Evolutionary conservation across 169 alveolate species (phyloP), one percentile per base, ranked within the genome.

Genomic region (Cryptosporidium felis): DNA sequence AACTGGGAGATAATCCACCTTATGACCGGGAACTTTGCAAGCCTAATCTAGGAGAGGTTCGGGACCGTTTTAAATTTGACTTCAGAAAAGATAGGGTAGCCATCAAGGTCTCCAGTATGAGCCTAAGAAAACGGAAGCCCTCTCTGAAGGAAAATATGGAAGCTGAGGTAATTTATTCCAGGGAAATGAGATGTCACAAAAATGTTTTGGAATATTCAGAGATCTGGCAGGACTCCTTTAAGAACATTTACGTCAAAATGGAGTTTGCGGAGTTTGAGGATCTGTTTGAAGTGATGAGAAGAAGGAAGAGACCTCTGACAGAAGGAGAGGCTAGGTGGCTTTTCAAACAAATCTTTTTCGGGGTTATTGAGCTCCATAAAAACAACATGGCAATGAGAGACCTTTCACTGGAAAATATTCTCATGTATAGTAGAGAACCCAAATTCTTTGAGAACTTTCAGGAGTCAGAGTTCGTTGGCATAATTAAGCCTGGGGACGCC

Each of bases 321-420:
- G 92, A 89, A 58, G 85, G 74, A 60, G 92, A 89, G 62, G 90
- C 89, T 23, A 81, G 90, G n/a, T 89, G 89, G 79, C 47, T 89
- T 16, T 89, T 89, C 61, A 65, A 61, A 26, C 92, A 89, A 26
- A 89, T 89, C 16, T 62, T 81, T 59, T 62, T 62, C 46, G 90
- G 90, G 0, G 88, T 89, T 6, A 81, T 60, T 26, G 59, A 80
- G 60, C 42, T 89, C n/a, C 92, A 89, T 49, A 80, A 63, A 3
- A 80, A 82, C 28, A 49, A 41, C 34, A 81, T 89, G 82, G 92
- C 92, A 16, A 49, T 74, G 74, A 60, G 82, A 41, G 93, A 90
- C 28, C 88, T 88, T 40, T 91, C 93, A 8, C 63, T 91, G 36
- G 94, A 91, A 45, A 91, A 91, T 60, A 82, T 91, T 18, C 90